Evolutionary conservation across 2,329 filamentous ascomycete species (phyloP).

Genomic region (Bipolaris oryzae): DNA sequence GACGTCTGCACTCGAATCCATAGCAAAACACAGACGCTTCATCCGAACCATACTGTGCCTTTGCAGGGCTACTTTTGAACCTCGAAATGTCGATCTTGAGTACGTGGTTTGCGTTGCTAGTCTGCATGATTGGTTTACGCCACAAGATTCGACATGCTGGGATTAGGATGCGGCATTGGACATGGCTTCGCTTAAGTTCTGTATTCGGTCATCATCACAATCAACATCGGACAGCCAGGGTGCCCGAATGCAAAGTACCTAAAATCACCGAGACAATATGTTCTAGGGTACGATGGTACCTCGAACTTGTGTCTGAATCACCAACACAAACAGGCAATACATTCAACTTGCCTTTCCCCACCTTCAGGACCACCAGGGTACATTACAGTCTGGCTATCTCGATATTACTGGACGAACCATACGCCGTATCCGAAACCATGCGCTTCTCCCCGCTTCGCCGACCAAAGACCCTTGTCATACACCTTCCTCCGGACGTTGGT

Average conservation of each 20-base stretch:
- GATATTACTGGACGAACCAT: background rate
- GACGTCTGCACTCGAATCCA: conserved; percentile 72
- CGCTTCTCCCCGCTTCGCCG: background rate
- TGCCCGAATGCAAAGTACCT: background rate
- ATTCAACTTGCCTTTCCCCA: background rate
- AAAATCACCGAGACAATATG: background rate
- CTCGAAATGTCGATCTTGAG: conserved; percentile 36
- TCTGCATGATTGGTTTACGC: conserved; percentile 31
- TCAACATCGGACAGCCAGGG: conserved; percentile 3
- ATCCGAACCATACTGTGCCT: conserved; percentile 51
- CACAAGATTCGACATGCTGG: conserved; percentile 28
- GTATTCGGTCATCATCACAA: conserved; percentile 14
- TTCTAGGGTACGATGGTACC: background rate
- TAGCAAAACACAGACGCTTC: conserved; percentile 68
- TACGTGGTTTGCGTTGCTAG: conserved; percentile 24
- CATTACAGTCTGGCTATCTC: background rate
- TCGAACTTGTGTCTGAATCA: background rate
- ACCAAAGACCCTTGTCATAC: background rate
- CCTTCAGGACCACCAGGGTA: background rate
- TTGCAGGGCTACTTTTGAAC: conserved; percentile 46
- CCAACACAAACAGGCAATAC: background rate
- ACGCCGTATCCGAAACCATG: background rate
- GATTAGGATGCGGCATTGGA: conserved; percentile 30
- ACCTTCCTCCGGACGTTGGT: background rate
- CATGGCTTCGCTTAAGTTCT: conserved; percentile 35